Conservation (phyloP, 2,329 filamentous ascomycete species). For the Pyricularia grisea region DNA sequence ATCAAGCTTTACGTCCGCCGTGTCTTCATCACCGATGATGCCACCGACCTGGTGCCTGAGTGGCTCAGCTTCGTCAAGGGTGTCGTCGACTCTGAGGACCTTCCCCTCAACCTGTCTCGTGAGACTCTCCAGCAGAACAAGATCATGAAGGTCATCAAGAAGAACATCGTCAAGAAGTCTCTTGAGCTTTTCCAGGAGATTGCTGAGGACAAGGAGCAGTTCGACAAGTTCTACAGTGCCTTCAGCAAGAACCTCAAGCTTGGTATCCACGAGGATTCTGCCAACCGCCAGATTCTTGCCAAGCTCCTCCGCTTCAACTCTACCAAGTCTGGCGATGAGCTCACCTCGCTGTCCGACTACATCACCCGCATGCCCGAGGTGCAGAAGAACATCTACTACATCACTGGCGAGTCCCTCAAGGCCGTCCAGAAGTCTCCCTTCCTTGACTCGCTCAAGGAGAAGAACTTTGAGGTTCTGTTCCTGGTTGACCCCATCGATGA, state of each 20-base stretch:
- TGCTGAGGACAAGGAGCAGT: conserved; percentile 98
- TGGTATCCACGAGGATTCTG: conserved; percentile 98
- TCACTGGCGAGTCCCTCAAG: conserved; percentile 99
- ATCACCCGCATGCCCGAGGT: conserved; percentile 99
- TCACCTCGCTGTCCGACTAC: conserved; percentile 93
- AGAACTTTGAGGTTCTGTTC: conserved; percentile 99
- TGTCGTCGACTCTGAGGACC: conserved; percentile 99
- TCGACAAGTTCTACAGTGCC: conserved; percentile 99
- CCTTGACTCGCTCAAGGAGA: conserved; percentile 96
- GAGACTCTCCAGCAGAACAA: conserved; percentile 99
- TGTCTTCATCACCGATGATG: conserved; percentile 99
- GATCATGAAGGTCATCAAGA: conserved; percentile 99
- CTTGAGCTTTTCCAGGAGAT: conserved; percentile 99
- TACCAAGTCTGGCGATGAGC: conserved; percentile 96
- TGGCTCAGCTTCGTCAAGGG: conserved; percentile 99
- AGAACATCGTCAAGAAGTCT: conserved; percentile 99
- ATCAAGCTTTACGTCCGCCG: conserved; percentile 99
- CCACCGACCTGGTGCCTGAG: conserved; percentile 97
- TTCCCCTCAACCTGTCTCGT: conserved; percentile 98
- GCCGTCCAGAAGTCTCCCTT: conserved; percentile 97
- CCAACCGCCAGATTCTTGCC: conserved; percentile 87
- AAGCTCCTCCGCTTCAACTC: conserved; percentile 99
- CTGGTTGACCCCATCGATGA: conserved; percentile 98
- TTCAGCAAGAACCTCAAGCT: conserved; percentile 99
- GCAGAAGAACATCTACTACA: conserved; percentile 99